Percentiles rank a stretch among this genome's conserved stretches.
Evolutionary conservation across 2,329 filamentous ascomycete species (phyloP).

Genomic region (Alternaria tenuissima): DNA sequence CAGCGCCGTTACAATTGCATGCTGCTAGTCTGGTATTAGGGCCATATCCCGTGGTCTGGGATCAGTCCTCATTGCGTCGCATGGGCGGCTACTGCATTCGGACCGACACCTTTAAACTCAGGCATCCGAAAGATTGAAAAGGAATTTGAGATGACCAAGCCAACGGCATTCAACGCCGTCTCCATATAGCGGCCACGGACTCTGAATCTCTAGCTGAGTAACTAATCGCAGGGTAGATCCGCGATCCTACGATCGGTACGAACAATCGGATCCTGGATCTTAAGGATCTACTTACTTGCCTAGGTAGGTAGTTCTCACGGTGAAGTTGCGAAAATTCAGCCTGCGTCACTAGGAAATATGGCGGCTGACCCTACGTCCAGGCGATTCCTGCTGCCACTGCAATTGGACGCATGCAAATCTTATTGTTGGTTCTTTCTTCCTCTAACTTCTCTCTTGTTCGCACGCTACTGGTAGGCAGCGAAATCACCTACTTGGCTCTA

Average conservation of each 20-base stretch:
- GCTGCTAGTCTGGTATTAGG: slow-evolving; percentile 1
- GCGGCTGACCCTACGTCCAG: background rate
- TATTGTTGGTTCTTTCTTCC: slow-evolving; percentile 2
- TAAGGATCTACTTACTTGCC: background rate
- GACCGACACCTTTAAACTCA: background rate
- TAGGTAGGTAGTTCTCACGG: background rate
- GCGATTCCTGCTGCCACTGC: background rate
- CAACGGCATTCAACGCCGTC: slow-evolving; percentile 3
- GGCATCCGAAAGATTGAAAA: background rate
- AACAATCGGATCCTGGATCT: background rate
- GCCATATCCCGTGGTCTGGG: slow-evolving; percentile 1
- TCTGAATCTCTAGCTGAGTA: background rate
- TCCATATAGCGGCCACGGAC: background rate
- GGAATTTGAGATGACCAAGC: background rate
- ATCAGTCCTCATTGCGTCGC: background rate
- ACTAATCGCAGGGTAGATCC: slow-evolving; percentile 1
- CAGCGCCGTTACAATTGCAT: slow-evolving; percentile 3
- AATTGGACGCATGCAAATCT: slow-evolving; percentile 1
- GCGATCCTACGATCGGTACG: background rate
- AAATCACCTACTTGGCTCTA: background rate
- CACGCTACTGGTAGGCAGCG: background rate
- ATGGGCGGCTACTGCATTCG: slow-evolving; percentile 5
- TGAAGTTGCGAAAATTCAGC: background rate
- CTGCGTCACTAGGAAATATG: background rate
- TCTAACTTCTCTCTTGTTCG: background rate